phyloP scores from a whole-genome alignment of 495 filamentous ascomycete species.

The Rhypophila decipiens region DNA sequence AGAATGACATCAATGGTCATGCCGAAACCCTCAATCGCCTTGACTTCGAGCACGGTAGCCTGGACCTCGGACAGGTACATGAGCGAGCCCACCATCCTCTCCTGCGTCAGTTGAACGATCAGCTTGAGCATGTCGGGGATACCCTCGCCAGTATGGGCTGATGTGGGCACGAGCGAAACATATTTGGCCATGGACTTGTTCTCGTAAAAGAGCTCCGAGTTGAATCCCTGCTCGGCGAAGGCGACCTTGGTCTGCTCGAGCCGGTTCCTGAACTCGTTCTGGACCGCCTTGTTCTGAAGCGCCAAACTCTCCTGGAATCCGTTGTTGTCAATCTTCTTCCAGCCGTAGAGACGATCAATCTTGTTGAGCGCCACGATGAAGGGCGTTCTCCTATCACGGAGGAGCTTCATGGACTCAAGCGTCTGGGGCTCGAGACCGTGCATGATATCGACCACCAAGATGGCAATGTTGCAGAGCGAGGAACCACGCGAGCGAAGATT shows the following conservation, averaged over 20 bases:
- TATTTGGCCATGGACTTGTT: slow-evolving; percentile 94
- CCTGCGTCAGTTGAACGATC: slow-evolving; percentile 83
- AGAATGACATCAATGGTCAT: slow-evolving; percentile 98
- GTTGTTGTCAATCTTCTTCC: slow-evolving; percentile 97
- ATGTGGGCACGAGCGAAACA: slow-evolving; percentile 94
- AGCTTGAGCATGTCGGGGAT: slow-evolving; percentile 99
- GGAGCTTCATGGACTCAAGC: slow-evolving; percentile 89
- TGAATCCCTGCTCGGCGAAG: slow-evolving; percentile 95
- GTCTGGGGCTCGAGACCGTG: slow-evolving; percentile 98
- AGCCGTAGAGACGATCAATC: slow-evolving; percentile 98
- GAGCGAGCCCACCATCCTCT: slow-evolving; percentile 93
- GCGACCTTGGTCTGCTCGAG: slow-evolving; percentile 87
- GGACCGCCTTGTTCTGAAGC: slow-evolving; percentile 87
- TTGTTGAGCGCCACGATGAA: slow-evolving; percentile 99
- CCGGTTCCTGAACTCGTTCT: slow-evolving; percentile 90
- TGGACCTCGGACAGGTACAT: slow-evolving; percentile 99
- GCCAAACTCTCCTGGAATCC: slow-evolving; percentile 89
- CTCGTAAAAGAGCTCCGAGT: slow-evolving; percentile 92
- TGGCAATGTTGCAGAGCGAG: slow-evolving; percentile 98
- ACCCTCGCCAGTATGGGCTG: slow-evolving; percentile 95
- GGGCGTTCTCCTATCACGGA: slow-evolving; percentile 89
- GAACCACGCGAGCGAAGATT: slow-evolving; percentile 95
- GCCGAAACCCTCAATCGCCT: slow-evolving; percentile 96
- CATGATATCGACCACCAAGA: slow-evolving; percentile 99
- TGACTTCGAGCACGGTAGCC: slow-evolving; percentile 96